phyloP scores from a whole-genome alignment of 768 basidiomycete genomes.

The Lyophyllum atratum region DNA sequence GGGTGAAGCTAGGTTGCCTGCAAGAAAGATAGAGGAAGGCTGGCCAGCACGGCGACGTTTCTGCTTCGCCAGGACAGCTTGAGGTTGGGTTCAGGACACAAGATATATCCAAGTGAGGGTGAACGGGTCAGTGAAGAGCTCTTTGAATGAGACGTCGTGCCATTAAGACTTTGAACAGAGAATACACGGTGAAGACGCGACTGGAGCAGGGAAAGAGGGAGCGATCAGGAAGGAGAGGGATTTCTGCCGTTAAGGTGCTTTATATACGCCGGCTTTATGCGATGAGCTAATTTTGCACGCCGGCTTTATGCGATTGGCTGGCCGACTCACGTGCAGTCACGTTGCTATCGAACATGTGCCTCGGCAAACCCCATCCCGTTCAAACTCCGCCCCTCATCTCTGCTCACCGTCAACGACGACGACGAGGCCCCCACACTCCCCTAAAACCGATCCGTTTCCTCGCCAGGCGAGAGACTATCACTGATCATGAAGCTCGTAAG shows the following conservation, averaged over 20 bases:
- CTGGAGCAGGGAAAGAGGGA: neutral
- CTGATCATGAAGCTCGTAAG: conserved; percentile 80
- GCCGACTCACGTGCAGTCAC: neutral
- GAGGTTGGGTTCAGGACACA: too few species aligned
- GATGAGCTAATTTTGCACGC: neutral
- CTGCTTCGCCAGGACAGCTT: too few species aligned
- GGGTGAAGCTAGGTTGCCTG: too few species aligned
- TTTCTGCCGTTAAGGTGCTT: too few species aligned
- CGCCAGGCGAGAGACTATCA: neutral
- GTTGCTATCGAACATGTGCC: neutral
- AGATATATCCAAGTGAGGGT: too few species aligned
- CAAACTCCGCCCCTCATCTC: conserved; percentile 15
- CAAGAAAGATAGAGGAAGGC: too few species aligned
- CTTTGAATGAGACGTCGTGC: too few species aligned
- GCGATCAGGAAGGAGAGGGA: neutral
- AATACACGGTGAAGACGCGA: too few species aligned
- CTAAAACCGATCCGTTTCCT: neutral
- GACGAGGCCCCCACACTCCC: neutral
- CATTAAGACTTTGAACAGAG: too few species aligned
- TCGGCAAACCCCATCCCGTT: neutral
- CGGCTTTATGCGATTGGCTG: conserved; percentile 6
- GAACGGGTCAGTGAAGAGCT: too few species aligned
- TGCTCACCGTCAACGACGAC: conserved; percentile 15
- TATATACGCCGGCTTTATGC: neutral
- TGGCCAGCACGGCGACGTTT: too few species aligned